Percentiles rank a stretch among this genome's conserved stretches.
phyloP scores from a whole-genome alignment of 139 green algal genomes.

The Tetradesmus lagerheimii region DNA sequence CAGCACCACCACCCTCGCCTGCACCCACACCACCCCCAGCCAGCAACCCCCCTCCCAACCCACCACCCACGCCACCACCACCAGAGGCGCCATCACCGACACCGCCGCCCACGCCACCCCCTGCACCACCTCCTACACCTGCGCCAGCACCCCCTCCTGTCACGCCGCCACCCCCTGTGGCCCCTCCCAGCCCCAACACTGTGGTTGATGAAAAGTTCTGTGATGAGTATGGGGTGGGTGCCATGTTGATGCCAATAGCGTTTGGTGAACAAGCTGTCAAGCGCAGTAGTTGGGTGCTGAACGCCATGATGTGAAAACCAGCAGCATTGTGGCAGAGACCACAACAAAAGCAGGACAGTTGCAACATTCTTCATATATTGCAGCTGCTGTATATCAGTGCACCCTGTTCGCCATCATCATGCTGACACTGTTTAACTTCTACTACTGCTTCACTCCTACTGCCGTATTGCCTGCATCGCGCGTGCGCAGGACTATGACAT shows the following conservation, averaged over 20 bases:
- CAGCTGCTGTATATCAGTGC: too few species aligned
- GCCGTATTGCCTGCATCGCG: too few species aligned
- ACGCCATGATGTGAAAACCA: too few species aligned
- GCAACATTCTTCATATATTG: too few species aligned
- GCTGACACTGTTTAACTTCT: not conserved
- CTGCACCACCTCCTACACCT: not conserved
- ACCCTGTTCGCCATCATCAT: too few species aligned
- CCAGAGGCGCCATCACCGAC: not conserved
- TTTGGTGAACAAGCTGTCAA: too few species aligned
- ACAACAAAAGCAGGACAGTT: too few species aligned
- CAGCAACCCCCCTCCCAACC: not conserved
- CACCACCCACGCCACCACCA: not conserved
- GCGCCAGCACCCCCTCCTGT: not conserved
- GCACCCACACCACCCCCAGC: not conserved
- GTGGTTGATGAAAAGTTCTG: slow-evolving; percentile 1
- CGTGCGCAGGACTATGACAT: slow-evolving; percentile 19
- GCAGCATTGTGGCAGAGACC: too few species aligned
- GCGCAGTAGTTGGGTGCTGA: too few species aligned
- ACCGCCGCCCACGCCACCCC: not conserved
- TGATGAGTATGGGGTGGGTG: not conserved
- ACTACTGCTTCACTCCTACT: not conserved
- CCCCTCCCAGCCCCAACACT: not conserved
- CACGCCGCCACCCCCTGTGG: not conserved
- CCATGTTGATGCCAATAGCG: not conserved
- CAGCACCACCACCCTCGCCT: not conserved